Base-by-base conservation (phyloP, 2,329 filamentous ascomycete genomes). In the Sclerotinia nivalis region DNA sequence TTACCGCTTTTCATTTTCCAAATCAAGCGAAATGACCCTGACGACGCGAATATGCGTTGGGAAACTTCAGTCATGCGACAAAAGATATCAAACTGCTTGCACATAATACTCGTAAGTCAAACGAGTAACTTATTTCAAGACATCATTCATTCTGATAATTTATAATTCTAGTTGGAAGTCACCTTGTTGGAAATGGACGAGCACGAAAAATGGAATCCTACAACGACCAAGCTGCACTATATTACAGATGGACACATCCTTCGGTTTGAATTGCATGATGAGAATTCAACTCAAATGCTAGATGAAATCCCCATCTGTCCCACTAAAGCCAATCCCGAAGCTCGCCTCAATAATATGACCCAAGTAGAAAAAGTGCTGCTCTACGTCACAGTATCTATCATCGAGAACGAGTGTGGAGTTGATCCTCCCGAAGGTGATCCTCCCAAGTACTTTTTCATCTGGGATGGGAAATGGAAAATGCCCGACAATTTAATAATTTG, bases 401-500 rank as follows among this genome's bases (percentile, higher is more conserved):
- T 64, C 3, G 22, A 52, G 52, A 2, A 4, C 2, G 31, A 64
- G 15, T 52, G 47, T 5, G 4, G n/a, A 13, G 5, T 7, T 10
- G 12, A 15, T 2, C 54, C 54, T 22, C 2, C 10, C 10, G 4
- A 6, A 13, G 5, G 20, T 28, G 9, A 20, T 2, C 7, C 13
- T 2, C 22, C 22, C 1, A 9, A 22, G 7, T 31, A 43, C 15
- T 25, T 8, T 12, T 31, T 61, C 2, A 18, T 40, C 13, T 64
- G 34, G 4, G 55, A 61, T 60, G 45, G 55, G 47, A 68, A 68
- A 40, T 61, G 55, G 66, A 50, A 50, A 12, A 52, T 12, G 5
- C 66, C 66, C 12, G 55, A 61, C 3, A 55, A 61, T 15, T 61
- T 61, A 10, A 49, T 61, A 31, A 22, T 68, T 13, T 68, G 66